Evolutionary conservation across 805 yeast species (phyloP).

Genomic region (Komagataella mondaviorum): DNA sequence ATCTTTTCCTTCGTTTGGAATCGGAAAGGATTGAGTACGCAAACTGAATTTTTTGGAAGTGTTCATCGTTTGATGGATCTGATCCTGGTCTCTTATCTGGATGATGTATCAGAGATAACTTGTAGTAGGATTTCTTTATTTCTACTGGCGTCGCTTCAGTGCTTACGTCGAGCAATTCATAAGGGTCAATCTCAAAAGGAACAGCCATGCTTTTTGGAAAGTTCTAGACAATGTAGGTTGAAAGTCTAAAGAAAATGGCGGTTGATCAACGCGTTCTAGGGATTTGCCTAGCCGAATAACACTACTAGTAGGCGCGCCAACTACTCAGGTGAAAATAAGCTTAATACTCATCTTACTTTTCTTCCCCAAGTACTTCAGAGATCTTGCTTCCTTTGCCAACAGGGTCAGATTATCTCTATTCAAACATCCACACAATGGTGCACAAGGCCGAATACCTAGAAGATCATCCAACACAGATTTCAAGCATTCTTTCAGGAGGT

Average conservation of each 20-base stretch:
- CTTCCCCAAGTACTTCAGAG: not conserved
- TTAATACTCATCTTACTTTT: not conserved
- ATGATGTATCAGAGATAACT: constrained; percentile 47
- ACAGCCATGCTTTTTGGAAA: constrained; percentile 12
- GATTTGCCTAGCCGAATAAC: not conserved
- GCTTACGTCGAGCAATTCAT: constrained; percentile 32
- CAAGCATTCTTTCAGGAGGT: constrained; percentile 84
- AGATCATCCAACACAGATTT: constrained; percentile 41
- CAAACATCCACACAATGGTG: constrained; percentile 19
- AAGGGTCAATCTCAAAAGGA: constrained; percentile 50
- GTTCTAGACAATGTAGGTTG: not conserved
- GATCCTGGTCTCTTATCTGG: constrained; percentile 48
- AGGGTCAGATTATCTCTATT: not conserved
- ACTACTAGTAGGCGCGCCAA: not conserved
- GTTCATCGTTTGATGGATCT: constrained; percentile 1
- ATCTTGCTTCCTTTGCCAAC: not conserved
- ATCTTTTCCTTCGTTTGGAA: constrained; percentile 34
- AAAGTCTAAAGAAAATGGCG: not conserved
- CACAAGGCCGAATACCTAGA: constrained; percentile 66
- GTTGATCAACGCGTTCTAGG: not conserved
- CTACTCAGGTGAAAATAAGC: not conserved
- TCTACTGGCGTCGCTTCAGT: constrained; percentile 30
- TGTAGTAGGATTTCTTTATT: constrained; percentile 57
- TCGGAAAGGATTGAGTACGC: constrained; percentile 63
- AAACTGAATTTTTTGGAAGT: constrained; percentile 60